These are phyloP conservation scores for Fraxinus cuspidata DNA, from an alignment of 257 asterid genomes.

Conservation along the genomic window DNA sequence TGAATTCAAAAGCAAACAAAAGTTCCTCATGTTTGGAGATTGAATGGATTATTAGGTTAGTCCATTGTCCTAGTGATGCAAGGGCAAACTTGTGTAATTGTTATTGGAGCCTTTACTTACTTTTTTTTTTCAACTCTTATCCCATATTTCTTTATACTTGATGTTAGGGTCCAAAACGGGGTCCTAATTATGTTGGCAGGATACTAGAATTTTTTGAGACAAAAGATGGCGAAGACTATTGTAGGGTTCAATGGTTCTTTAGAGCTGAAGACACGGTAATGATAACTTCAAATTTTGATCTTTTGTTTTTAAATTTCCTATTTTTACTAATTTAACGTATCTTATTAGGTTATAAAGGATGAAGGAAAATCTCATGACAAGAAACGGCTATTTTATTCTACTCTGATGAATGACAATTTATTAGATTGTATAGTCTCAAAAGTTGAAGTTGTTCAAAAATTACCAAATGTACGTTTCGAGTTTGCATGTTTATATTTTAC, in stretches of 20 bases:
- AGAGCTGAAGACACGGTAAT: conserved; percentile 57
- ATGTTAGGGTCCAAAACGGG: conserved; percentile 45
- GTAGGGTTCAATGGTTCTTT: conserved; percentile 55
- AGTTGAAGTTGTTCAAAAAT: conserved; percentile 48
- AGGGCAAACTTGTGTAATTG: conserved; percentile 7
- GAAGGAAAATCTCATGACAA: conserved; percentile 47
- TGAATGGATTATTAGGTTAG: conserved; percentile 4
- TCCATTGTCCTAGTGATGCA: conserved; percentile 1
- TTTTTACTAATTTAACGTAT: conserved; percentile 15
- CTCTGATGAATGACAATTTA: conserved; percentile 51
- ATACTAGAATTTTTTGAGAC: conserved; percentile 50
- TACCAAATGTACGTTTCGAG: conserved; percentile 39
- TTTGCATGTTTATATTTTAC: conserved; percentile 9
- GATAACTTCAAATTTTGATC: not conserved
- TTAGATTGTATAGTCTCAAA: conserved; percentile 51
- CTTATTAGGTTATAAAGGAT: conserved; percentile 44
- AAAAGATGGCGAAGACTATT: conserved; percentile 45
- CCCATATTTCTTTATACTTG: conserved; percentile 11
- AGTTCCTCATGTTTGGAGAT: conserved; percentile 5
- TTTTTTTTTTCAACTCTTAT: conserved; percentile 23
- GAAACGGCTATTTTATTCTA: conserved; percentile 49
- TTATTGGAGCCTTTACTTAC: conserved; percentile 12
- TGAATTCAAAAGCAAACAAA: not conserved
- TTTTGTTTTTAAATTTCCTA: not conserved
- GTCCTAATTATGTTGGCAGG: conserved; percentile 46